phyloP scores from a whole-genome alignment of 2,329 filamentous ascomycete species.

The Pseudocercospora fijiensis region DNA sequence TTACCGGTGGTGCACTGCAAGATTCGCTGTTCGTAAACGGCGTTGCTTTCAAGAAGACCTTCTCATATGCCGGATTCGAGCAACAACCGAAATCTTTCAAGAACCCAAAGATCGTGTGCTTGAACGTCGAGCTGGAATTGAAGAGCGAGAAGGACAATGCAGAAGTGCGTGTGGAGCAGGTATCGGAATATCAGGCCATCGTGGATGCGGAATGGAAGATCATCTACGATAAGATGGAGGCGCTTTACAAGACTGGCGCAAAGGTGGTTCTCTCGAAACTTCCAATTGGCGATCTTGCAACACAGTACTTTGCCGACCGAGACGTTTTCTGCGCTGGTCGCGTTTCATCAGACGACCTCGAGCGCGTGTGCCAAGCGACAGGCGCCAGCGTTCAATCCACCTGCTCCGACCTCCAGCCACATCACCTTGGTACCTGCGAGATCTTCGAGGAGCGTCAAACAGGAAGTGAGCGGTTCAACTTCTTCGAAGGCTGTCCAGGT shows the following conservation, averaged over 20 bases:
- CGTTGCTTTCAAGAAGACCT: constrained; percentile 99
- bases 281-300: constrained; percentile 94
- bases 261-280: constrained; percentile 97
- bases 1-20: constrained; percentile 91
- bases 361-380: constrained; percentile 92
- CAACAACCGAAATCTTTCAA: constrained; percentile 96
- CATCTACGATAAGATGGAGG: constrained; percentile 99
- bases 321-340: constrained; percentile 98
- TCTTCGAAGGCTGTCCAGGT: constrained; percentile 93
- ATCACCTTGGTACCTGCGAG: constrained; percentile 81
- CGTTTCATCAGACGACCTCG: constrained; percentile 87
- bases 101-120: constrained; percentile 92
- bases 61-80: constrained; percentile 98
- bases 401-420: constrained; percentile 88
- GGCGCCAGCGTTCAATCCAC: constrained; percentile 91
- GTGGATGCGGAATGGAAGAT: constrained; percentile 99
- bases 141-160: constrained; percentile 99
- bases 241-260: constrained; percentile 86
- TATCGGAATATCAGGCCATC: constrained; percentile 98
- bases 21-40: constrained; percentile 97
- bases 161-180: constrained; percentile 95
- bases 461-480: constrained; percentile 95
- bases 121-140: constrained; percentile 96
- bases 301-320: constrained; percentile 91
- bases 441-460: constrained; percentile 94